Evolutionary conservation across 2,329 filamentous ascomycete species (phyloP), one percentile per base, ranked within the genome.

Genomic region (Fusarium torreyae): DNA sequence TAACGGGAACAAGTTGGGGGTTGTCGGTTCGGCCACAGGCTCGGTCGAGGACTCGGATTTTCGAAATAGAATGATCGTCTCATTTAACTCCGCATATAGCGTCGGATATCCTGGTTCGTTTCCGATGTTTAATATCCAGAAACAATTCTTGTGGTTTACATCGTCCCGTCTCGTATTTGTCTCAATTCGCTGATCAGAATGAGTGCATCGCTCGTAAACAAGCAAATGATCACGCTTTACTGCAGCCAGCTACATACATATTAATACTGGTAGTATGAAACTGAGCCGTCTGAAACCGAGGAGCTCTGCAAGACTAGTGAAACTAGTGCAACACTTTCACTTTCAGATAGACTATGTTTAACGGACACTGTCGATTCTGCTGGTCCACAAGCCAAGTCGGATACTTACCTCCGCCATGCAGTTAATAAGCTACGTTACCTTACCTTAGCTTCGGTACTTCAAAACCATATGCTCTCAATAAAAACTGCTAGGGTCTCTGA

Each of bases 31-130:
- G 54, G 62, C 20, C 42, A 34, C 62, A 59, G 15, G 42, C 42
- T 64, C 61, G 59, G 61, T 64, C 59, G 60, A 64, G 52, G 44
- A 57, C 51, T 65, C 62, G 62, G 61, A 65, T 59, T 59, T 64
- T 64, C 61, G 61, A 64, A 51, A 44, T 18, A 13, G 14, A 26
- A 28, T 57, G 38, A 48, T 57, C 28, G 14, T 39, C 24, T 22
- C n/a, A 13, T 28, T 59, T 26, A 43, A 36, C 51, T 60, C 62
- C 42, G 53, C 31, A 20, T 22, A 38, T 38, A 59, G 60, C 52
- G 45, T 52, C 60, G 42, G 62, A 48, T 26, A 36, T 65, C 34
- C 9, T 48, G 18, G 18, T 34, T 28, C 31, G 26, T 36, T 43
- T 15, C 42, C 26, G 28, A 28, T 17, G 18, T 10, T 49, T 44